Evolutionary conservation across 1,139 yeast genomes (phyloP).

Genomic region (Hanseniaspora gamundiae): DNA sequence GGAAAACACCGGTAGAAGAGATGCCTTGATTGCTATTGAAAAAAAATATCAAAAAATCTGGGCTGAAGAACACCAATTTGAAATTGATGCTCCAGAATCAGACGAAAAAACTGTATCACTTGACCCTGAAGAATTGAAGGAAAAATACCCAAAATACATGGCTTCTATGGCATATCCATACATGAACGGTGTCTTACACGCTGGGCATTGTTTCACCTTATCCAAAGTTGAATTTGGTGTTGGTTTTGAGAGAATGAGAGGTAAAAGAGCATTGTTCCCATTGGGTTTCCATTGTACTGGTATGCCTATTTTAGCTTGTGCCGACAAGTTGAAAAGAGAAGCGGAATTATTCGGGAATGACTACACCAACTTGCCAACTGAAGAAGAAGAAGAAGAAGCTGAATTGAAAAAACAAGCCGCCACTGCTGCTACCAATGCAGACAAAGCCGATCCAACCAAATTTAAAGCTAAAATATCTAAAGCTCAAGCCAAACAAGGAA

Average conservation of each 20-base stretch:
- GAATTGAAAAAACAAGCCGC: constrained; percentile 23
- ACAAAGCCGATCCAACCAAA: constrained; percentile 58
- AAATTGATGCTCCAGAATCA: constrained; percentile 72
- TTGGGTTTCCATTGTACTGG: constrained; percentile 99
- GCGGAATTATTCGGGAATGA: constrained; percentile 81
- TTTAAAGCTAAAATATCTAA: constrained; percentile 86
- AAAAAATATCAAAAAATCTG: constrained; percentile 79
- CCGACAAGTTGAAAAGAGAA: constrained; percentile 90
- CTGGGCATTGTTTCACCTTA: constrained; percentile 92
- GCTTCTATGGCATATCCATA: constrained; percentile 97
- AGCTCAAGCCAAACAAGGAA: constrained; percentile 86
- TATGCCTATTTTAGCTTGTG: constrained; percentile 96
- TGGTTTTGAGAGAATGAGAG: constrained; percentile 92
- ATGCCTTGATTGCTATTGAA: constrained; percentile 79
- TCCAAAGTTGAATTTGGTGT: constrained; percentile 90
- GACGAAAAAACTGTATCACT: constrained; percentile 51
- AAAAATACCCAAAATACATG: constrained; percentile 74
- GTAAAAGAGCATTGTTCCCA: constrained; percentile 87
- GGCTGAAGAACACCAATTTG: constrained; percentile 77
- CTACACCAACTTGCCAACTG: constrained; percentile 55
- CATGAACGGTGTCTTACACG: constrained; percentile 97
- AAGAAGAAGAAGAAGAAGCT: constrained; percentile 41
- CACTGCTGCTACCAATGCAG: constrained; percentile 12
- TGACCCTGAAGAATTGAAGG: constrained; percentile 55
- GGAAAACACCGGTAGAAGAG: constrained; percentile 75